Conservation (phyloP, 495 filamentous ascomycete species). For the Cercophora sp. region DNA sequence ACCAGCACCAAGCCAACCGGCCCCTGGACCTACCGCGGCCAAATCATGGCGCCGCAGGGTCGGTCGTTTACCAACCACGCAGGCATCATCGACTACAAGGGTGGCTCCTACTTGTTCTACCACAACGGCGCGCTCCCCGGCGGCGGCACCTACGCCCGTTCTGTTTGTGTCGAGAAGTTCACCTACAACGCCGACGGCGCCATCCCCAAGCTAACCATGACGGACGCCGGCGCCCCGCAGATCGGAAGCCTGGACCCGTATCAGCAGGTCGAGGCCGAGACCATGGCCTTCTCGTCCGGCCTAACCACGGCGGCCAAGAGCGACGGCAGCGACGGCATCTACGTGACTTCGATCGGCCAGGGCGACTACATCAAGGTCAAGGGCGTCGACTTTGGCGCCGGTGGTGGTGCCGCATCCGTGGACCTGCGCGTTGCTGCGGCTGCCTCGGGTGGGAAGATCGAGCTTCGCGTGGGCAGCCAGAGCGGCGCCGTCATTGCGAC, state of each 20-base stretch:
- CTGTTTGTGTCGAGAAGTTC: slow-evolving; percentile 26
- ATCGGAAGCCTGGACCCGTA: slow-evolving; percentile 9
- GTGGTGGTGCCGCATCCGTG: slow-evolving; percentile 7
- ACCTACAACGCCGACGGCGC: slow-evolving; percentile 25
- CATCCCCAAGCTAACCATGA: slow-evolving; percentile 29
- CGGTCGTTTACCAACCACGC: slow-evolving; percentile 28
- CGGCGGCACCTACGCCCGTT: slow-evolving; percentile 25
- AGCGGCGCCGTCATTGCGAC: slow-evolving; percentile 12
- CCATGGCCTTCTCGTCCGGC: slow-evolving; percentile 16
- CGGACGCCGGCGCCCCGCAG: slow-evolving; percentile 19
- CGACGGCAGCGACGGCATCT: slow-evolving; percentile 13
- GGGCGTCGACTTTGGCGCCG: slow-evolving; percentile 17
- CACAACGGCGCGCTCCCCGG: slow-evolving; percentile 31
- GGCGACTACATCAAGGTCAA: slow-evolving; percentile 23
- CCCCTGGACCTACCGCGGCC: slow-evolving; percentile 30
- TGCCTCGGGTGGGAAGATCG: slow-evolving; percentile 11
- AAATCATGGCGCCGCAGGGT: slow-evolving; percentile 27
- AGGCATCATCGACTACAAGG: slow-evolving; percentile 28
- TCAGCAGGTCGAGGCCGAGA: slow-evolving; percentile 14
- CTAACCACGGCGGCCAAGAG: slow-evolving; percentile 9
- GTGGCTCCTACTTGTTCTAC: slow-evolving; percentile 31
- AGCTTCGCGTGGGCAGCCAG: slow-evolving; percentile 15
- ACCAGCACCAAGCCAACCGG: slow-evolving; percentile 25
- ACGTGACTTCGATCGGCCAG: slow-evolving; percentile 14
- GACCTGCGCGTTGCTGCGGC: slow-evolving; percentile 15